Evolutionary conservation across 108 stramenopile species (phyloP).

Genomic region (Nannochloropsis salina): DNA sequence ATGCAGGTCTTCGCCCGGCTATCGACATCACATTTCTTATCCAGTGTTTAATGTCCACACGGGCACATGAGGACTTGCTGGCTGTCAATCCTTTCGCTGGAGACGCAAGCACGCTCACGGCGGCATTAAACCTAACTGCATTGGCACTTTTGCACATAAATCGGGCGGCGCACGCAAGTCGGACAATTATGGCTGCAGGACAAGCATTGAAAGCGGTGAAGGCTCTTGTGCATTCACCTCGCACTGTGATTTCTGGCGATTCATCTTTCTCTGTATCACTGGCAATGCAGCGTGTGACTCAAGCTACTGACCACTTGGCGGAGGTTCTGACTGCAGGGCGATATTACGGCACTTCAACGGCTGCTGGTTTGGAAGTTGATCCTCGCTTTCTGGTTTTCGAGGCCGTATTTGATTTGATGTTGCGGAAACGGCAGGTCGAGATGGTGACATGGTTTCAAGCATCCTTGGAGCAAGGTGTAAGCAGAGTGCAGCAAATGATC

Average conservation of each 20-base stretch:
- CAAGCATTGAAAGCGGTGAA: neutral
- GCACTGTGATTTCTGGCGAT: neutral
- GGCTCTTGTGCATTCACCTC: neutral
- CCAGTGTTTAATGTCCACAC: conserved; percentile 34
- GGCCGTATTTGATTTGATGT: conserved; percentile 30
- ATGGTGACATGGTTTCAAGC: conserved; percentile 25
- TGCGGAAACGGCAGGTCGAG: conserved; percentile 46
- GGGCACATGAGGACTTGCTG: conserved; percentile 34
- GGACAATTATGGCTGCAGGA: conserved; percentile 7
- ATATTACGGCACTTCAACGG: conserved; percentile 27
- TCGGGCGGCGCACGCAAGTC: neutral
- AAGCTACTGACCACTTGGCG: conserved; percentile 29
- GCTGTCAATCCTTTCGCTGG: conserved; percentile 32
- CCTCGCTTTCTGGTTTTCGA: conserved; percentile 50
- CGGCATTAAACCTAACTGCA: neutral
- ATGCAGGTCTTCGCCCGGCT: neutral
- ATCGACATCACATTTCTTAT: neutral
- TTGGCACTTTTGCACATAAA: conserved; percentile 24
- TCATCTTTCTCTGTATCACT: neutral
- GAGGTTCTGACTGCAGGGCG: conserved; percentile 32
- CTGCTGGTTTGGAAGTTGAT: conserved; percentile 21
- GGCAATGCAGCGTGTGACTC: conserved; percentile 13
- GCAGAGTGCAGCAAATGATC: conserved; percentile 45
- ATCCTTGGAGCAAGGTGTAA: conserved; percentile 19
- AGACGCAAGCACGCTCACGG: neutral